Percentiles rank a stretch among this genome's conserved stretches.
Conservation (phyloP, 805 yeast genomes). For the Candida loeiensis region DNA sequence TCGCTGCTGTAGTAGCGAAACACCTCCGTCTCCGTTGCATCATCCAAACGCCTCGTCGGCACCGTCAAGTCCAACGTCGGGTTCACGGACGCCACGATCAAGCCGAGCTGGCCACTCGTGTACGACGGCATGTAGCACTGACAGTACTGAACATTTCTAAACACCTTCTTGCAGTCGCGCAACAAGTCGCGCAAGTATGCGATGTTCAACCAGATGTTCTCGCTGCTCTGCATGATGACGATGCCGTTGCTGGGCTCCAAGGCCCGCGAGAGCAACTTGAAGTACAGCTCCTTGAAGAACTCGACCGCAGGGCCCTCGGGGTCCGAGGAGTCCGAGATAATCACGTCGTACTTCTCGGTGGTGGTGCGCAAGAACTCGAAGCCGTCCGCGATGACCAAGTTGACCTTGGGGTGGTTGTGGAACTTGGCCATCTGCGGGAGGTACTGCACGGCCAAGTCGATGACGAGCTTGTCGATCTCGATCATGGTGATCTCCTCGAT, state of each 20-base stretch:
- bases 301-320: conserved; percentile 96
- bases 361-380: conserved; percentile 62
- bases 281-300: conserved; percentile 76
- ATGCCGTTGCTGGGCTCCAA: conserved; percentile 56
- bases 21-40: conserved; percentile 44
- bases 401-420: conserved; percentile 61
- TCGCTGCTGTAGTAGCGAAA: conserved; percentile 63
- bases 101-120: conserved; percentile 84
- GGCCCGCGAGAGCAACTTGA: conserved; percentile 61
- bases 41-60: conserved; percentile 49
- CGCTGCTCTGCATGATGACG: conserved; percentile 75
- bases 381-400: conserved; percentile 74
- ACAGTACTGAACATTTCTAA: conserved; percentile 59
- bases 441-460: conserved; percentile 64
- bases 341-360: conserved; percentile 64
- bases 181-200: conserved; percentile 47
- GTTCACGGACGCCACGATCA: conserved; percentile 68
- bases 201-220: conserved; percentile 72
- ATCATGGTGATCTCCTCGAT: conserved; percentile 69
- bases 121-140: conserved; percentile 85
- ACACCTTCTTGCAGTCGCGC: conserved; percentile 50
- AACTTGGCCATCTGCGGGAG: conserved; percentile 73
- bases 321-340: conserved; percentile 89
- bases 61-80: conserved; percentile 38
- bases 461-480: conserved; percentile 87